phyloP scores from a whole-genome alignment of 768 basidiomycete genomes.

The Candolleomyces efflorescens region DNA sequence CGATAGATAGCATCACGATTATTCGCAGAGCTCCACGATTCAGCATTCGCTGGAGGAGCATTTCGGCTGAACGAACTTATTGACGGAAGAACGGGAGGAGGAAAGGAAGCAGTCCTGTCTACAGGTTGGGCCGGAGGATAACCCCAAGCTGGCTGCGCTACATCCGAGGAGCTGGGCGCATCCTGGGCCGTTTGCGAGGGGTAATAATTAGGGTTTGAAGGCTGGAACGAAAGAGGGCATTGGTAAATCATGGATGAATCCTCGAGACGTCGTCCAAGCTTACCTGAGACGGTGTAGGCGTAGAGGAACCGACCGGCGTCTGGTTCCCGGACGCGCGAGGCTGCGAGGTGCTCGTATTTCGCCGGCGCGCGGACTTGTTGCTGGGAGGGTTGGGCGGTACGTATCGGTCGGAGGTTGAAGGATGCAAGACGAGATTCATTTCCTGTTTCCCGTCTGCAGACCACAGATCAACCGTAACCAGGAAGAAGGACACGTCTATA shows the following conservation, averaged over 20 bases:
- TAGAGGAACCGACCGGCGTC: constrained; percentile 42
- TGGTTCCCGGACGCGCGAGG: constrained; percentile 38
- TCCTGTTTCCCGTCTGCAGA: constrained; percentile 77
- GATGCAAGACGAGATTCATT: constrained; percentile 87
- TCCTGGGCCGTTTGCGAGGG: not conserved
- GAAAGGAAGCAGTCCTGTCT: constrained; percentile 44
- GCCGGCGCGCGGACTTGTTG: constrained; percentile 32
- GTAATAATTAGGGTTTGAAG: not conserved
- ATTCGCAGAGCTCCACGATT: constrained; percentile 21
- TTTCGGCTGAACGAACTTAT: constrained; percentile 48
- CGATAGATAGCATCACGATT: constrained; percentile 7
- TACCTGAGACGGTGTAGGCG: constrained; percentile 49
- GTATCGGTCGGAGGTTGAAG: constrained; percentile 74
- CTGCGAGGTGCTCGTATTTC: constrained; percentile 37
- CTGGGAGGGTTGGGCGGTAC: constrained; percentile 42
- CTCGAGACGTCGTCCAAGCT: constrained; percentile 1
- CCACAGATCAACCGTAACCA: constrained; percentile 93
- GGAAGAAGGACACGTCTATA: constrained; percentile 82
- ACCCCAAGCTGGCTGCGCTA: constrained; percentile 51
- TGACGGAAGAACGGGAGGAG: constrained; percentile 49
- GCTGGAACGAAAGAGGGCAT: not conserved
- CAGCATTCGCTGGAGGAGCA: constrained; percentile 20
- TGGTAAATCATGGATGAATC: not conserved
- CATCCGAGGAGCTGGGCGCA: constrained; percentile 31
- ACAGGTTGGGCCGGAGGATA: constrained; percentile 40